phyloP scores from a whole-genome alignment of 805 yeast genomes.

The Danielia reshetovae region DNA sequence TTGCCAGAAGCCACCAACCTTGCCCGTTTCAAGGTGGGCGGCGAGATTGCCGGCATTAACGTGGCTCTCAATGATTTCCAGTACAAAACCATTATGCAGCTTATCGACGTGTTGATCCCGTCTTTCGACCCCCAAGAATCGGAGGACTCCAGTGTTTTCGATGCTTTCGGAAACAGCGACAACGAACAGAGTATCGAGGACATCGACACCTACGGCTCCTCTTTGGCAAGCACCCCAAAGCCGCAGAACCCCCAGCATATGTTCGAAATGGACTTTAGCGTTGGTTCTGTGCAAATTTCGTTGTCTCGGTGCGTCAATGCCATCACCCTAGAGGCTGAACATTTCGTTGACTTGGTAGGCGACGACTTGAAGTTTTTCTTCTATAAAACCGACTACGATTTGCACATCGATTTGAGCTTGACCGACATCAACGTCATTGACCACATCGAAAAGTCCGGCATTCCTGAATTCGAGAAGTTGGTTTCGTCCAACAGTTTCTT shows the following conservation, averaged over 20 bases:
- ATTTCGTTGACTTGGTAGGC: slow-evolving; percentile 69
- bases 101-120: slow-evolving; percentile 70
- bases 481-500: slow-evolving; percentile 57
- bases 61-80: slow-evolving; percentile 83
- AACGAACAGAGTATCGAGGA: slow-evolving; percentile 17
- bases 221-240: slow-evolving; percentile 2
- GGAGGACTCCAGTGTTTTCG: slow-evolving; percentile 32
- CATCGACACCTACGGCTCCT: slow-evolving; percentile 9
- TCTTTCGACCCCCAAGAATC: slow-evolving; percentile 26
- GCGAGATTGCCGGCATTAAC: slow-evolving; percentile 67
- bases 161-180: slow-evolving; percentile 25
- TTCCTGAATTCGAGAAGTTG: slow-evolving; percentile 62
- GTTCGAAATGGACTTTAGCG: slow-evolving; percentile 69
- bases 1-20: slow-evolving; percentile 74
- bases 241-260: slow-evolving; percentile 46
- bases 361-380: slow-evolving; percentile 59
- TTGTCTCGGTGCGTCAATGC: slow-evolving; percentile 66
- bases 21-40: slow-evolving; percentile 70
- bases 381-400: slow-evolving; percentile 52
- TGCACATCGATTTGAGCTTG: slow-evolving; percentile 63
- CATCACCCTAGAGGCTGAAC: slow-evolving; percentile 55
- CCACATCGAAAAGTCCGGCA: slow-evolving; percentile 58
- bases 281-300: slow-evolving; percentile 59
- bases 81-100: slow-evolving; percentile 79
- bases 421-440: slow-evolving; percentile 71